Evolutionary conservation across 257 asterid species (phyloP).

Genomic region (Thymus quinquecostatus): DNA sequence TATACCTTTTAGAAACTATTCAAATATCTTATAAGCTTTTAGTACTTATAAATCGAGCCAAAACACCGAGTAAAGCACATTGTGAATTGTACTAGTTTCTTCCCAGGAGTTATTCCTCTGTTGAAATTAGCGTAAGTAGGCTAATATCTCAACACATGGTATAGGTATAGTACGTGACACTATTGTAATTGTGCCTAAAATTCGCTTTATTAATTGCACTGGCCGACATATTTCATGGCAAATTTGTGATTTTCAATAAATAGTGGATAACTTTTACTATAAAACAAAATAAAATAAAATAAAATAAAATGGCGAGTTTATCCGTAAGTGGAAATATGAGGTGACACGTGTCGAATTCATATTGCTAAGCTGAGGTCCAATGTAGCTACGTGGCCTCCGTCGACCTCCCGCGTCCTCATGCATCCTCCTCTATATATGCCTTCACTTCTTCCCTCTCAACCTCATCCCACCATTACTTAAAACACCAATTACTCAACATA

Average conservation of each 20-base stretch:
- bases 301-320: neutral
- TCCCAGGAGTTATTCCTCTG: too few species aligned
- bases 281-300: neutral
- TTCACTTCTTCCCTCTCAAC: neutral
- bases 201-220: too few species aligned
- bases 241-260: neutral
- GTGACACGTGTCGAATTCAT: slow-evolving; percentile 14
- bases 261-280: neutral
- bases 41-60: too few species aligned
- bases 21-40: too few species aligned
- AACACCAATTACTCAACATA: neutral
- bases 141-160: too few species aligned
- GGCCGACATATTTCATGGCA: too few species aligned
- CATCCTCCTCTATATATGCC: slow-evolving; percentile 7
- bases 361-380: neutral
- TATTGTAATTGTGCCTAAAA: too few species aligned
- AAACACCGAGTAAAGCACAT: too few species aligned
- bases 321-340: neutral
- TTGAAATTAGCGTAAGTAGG: too few species aligned
- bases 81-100: too few species aligned
- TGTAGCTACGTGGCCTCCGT: slow-evolving; percentile 5
- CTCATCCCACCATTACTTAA: neutral
- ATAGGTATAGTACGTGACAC: too few species aligned
- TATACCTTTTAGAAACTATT: too few species aligned
- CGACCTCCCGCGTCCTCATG: slow-evolving; percentile 10